Evolutionary conservation across 331 rosid genomes (phyloP).

Genomic region (Malus hybrid): DNA sequence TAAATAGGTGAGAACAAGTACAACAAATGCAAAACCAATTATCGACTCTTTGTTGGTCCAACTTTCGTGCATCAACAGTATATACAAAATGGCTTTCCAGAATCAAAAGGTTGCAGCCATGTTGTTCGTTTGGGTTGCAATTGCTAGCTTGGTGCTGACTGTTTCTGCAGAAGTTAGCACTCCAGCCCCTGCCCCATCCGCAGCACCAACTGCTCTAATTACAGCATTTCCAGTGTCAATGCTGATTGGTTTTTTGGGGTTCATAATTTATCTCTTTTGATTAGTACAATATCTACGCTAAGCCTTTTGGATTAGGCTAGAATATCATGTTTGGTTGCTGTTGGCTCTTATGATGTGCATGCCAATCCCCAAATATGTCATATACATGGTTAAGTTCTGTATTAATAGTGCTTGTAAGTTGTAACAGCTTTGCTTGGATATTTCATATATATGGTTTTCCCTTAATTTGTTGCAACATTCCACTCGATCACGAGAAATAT

Average conservation of each 20-base stretch:
- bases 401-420: no score
- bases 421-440: no score
- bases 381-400: neutral
- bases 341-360: neutral
- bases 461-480: no score
- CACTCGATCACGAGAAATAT: no score
- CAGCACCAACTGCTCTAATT: neutral
- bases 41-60: neutral
- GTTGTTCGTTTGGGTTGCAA: neutral
- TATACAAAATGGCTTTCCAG: neutral
- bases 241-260: neutral
- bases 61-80: neutral
- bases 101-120: neutral
- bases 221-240: neutral
- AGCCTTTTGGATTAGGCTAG: neutral
- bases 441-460: no score
- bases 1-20: neutral
- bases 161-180: neutral
- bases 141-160: neutral
- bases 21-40: neutral
- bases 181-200: neutral
- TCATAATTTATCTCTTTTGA: neutral
- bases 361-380: no score
- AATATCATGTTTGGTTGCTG: neutral
- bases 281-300: neutral